phyloP scores from a whole-genome alignment of 306 rosid species.

The Arachis hypogaea region DNA sequence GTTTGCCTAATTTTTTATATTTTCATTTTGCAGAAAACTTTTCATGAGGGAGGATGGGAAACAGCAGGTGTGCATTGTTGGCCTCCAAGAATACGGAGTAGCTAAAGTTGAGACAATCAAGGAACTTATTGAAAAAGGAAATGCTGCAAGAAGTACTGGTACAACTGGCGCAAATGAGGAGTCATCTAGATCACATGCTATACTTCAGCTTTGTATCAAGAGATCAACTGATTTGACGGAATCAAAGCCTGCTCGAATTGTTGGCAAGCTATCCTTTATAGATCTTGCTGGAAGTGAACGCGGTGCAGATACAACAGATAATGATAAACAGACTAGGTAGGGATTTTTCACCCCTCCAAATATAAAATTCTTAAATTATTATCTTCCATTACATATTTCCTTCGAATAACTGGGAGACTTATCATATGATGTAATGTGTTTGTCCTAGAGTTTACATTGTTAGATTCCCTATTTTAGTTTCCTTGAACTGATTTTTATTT shows the following conservation, averaged over 20 bases:
- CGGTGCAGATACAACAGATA: constrained; percentile 84
- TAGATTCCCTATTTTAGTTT: constrained; percentile 25
- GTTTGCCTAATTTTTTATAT: constrained; percentile 37
- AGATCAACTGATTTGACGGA: constrained; percentile 68
- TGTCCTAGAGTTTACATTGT: neutral
- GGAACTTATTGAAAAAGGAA: constrained; percentile 76
- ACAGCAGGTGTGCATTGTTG: constrained; percentile 89
- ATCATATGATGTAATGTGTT: neutral
- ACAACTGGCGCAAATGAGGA: constrained; percentile 92
- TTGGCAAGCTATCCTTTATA: constrained; percentile 82
- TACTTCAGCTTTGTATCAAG: constrained; percentile 84
- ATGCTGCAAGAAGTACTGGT: constrained; percentile 75
- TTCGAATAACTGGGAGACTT: constrained; percentile 24
- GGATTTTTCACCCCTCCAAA: neutral
- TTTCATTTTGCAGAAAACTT: constrained; percentile 66
- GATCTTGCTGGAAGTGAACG: constrained; percentile 94
- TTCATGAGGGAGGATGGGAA: constrained; percentile 92
- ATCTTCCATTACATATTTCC: constrained; percentile 30
- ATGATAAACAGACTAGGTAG: constrained; percentile 81
- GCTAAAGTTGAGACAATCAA: constrained; percentile 69
- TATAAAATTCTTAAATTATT: neutral
- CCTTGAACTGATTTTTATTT: constrained; percentile 6
- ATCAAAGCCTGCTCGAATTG: constrained; percentile 67
- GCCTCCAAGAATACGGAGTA: constrained; percentile 81
- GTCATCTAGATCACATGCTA: constrained; percentile 88